A percentile compares a stretch with the other conserved stretches of the same genome.
Evolutionary conservation across 495 filamentous ascomycete species (phyloP).

Genomic region (Talaromyces wortmannii): DNA sequence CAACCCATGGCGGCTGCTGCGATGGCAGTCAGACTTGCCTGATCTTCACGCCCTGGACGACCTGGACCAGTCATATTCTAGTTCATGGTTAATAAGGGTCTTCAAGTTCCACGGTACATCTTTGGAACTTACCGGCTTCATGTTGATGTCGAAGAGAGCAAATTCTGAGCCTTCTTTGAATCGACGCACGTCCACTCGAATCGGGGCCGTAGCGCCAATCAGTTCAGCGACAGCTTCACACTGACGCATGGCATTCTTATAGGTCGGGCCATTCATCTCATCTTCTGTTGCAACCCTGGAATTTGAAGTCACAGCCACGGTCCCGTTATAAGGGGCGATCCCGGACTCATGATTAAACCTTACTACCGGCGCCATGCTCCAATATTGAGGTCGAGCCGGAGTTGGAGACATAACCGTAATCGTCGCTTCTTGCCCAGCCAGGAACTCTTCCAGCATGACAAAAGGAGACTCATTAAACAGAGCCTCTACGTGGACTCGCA

Average conservation of each 20-base stretch:
- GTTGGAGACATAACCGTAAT: constrained; percentile 34
- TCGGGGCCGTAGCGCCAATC: constrained; percentile 22
- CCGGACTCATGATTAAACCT: constrained; percentile 28
- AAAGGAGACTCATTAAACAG: constrained; percentile 20
- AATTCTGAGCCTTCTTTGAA: constrained; percentile 17
- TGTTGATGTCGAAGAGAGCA: constrained; percentile 36
- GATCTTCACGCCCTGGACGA: constrained; percentile 21
- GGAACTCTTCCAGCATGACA: constrained; percentile 29
- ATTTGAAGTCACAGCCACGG: constrained; percentile 25
- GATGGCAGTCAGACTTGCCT: constrained; percentile 20
- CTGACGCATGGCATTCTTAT: constrained; percentile 13
- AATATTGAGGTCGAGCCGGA: constrained; percentile 12
- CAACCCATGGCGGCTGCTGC: constrained; percentile 17
- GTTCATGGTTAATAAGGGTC: background rate
- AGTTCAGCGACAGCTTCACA: constrained; percentile 22
- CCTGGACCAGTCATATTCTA: constrained; percentile 27
- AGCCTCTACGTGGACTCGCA: constrained; percentile 14
- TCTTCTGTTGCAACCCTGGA: constrained; percentile 14
- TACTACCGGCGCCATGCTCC: constrained; percentile 23
- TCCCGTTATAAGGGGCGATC: constrained; percentile 26
- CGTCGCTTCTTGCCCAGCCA: constrained; percentile 31
- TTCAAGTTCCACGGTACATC: background rate
- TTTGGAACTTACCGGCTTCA: constrained; percentile 29
- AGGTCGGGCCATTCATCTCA: constrained; percentile 13
- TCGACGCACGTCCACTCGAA: constrained; percentile 26